Evolutionary conservation across 2,329 filamentous ascomycete genomes (phyloP).

Genomic region (Pseudocercospora musae): DNA sequence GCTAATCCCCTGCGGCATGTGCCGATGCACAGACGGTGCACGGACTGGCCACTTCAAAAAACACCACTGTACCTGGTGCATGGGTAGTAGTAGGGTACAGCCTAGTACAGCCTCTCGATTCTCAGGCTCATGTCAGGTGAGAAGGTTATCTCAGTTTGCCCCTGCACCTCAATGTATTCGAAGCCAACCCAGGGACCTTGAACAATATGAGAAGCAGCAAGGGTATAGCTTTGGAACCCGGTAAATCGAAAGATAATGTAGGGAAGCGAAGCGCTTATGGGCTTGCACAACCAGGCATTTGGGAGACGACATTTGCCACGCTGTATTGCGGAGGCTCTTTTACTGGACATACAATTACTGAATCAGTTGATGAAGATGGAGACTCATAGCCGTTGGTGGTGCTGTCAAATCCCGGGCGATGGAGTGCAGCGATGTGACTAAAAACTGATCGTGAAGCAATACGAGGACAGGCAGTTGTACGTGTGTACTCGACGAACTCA

Average conservation of each 20-base stretch:
- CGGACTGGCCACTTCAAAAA: too few species aligned
- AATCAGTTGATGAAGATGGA: not conserved
- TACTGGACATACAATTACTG: too few species aligned
- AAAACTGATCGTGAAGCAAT: too few species aligned
- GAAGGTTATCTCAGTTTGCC: not conserved
- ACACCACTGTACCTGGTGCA: not conserved
- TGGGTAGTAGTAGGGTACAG: too few species aligned
- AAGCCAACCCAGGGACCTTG: not conserved
- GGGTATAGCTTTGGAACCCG: not conserved
- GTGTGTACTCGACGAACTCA: too few species aligned
- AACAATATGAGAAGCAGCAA: not conserved
- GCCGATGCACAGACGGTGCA: too few species aligned
- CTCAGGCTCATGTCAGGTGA: not conserved
- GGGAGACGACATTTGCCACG: not conserved
- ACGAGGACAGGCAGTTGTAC: too few species aligned
- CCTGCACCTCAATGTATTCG: not conserved
- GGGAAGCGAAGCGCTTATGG: too few species aligned
- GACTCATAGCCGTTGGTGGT: not conserved
- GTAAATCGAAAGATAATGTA: not conserved
- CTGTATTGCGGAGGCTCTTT: not conserved
- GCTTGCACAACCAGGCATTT: not conserved
- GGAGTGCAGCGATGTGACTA: too few species aligned
- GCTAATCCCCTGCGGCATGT: too few species aligned
- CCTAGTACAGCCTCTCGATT: not conserved
- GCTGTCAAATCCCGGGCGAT: not conserved